Conservation (phyloP, 768 basidiomycete species). For the Hirschioporus abietinus region DNA sequence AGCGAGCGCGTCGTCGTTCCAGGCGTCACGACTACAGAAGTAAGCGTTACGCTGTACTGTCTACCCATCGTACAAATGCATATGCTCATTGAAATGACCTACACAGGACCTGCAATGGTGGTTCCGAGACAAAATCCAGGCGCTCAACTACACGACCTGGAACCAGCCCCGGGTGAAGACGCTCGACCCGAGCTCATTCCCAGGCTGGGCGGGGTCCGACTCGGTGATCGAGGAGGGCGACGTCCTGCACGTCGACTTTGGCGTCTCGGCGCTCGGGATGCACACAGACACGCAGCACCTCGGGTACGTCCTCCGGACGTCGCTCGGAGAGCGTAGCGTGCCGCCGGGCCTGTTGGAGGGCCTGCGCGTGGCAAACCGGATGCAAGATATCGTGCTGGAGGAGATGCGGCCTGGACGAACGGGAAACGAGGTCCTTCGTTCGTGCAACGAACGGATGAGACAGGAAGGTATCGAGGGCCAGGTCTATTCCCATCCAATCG, state of each 20-base stretch:
- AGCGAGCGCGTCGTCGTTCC: conserved; percentile 36
- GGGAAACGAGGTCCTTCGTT: conserved; percentile 40
- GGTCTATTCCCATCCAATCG: conserved; percentile 50
- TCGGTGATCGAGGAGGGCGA: conserved; percentile 41
- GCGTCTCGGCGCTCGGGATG: conserved; percentile 48
- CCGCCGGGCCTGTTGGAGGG: conserved; percentile 41
- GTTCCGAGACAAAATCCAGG: conserved; percentile 48
- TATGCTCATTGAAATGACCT: background rate
- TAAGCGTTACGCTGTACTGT: conserved; percentile 18
- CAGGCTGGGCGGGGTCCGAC: conserved; percentile 37
- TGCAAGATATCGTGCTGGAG: conserved; percentile 45
- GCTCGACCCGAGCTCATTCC: conserved; percentile 33
- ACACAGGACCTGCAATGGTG: conserved; percentile 47
- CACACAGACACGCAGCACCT: conserved; percentile 55
- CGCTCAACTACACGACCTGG: conserved; percentile 43
- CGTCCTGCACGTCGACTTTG: conserved; percentile 50
- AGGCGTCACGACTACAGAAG: conserved; percentile 41
- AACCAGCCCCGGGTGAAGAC: conserved; percentile 48
- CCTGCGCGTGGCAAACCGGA: conserved; percentile 38
- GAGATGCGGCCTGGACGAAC: conserved; percentile 41
- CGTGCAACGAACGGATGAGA: conserved; percentile 39
- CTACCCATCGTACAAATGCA: too few relatives aligned
- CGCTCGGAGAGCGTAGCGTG: conserved; percentile 33
- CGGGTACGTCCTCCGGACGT: conserved; percentile 44
- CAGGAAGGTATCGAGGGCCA: conserved; percentile 40